Evolutionary conservation across 768 basidiomycete genomes (phyloP), one percentile per base, ranked within the genome.

Genomic region (Stropharia rugosoannulata): DNA sequence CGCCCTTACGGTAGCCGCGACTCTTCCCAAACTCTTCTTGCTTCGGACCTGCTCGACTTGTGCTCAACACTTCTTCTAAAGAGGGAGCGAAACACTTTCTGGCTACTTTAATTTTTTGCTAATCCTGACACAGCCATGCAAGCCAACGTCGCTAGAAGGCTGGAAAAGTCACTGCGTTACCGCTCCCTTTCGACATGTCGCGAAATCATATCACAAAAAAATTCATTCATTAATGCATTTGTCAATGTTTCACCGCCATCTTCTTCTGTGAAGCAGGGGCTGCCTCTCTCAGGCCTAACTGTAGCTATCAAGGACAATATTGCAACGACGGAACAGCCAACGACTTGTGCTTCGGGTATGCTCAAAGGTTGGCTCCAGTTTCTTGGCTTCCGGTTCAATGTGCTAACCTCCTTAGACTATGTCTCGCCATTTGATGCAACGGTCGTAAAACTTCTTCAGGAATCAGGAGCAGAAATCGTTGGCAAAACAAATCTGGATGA

Each of bases 401-500:
- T 11, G 35, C 46, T 41, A 35, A 55, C 19, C 35, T 29, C 11
- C 11, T 4, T 32, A 93, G 90, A 80, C 38, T 97, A 90, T 65
- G 69, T 62, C 0, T 84, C 95, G 0, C 92, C 93, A 0, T 93
- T 89, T 65, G 89, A 93, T 67, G 92, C 96, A 47, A 96, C 93
- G 0, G 90, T 89, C 5, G 90, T 97, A 0, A 57, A 71, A 4
- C 71, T 86, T 9, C 70, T 98, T 2, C 75, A 77, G 1, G 58
- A 74, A 0, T 73, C 76, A 0, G 94, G 93, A 0, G 93, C 87
- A 0, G 70, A 82, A 15, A 79, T 98, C 10, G 65, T 89, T 1
- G 96, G 94, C 1, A 97, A 97, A 72, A 87, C 95, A 0, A 95
- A 96, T 66, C 93, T 93, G 69, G 96, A 99, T 67, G 95, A 98